These are phyloP conservation scores for Hyaloscypha finlandica DNA, from an alignment of 495 filamentous ascomycete species.

Conservation along the genomic window DNA sequence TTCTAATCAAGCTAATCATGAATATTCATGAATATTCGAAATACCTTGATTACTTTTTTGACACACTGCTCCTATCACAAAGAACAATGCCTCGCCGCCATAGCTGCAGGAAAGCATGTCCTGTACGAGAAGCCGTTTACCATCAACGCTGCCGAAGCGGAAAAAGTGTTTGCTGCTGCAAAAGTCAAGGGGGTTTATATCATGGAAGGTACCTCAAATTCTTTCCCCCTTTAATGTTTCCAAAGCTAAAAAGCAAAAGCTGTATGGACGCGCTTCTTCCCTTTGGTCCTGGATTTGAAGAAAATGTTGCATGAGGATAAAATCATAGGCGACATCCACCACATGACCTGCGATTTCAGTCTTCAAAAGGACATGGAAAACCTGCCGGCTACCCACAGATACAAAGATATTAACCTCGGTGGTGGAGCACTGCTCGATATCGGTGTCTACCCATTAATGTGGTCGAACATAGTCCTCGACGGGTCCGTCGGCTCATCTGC, in stretches of 20 bases:
- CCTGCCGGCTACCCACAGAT: conserved; percentile 19
- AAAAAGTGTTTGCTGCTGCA: conserved; percentile 43
- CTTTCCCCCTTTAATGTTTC: not conserved
- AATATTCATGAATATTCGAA: too few species aligned
- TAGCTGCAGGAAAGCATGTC: conserved; percentile 50
- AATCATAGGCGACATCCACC: conserved; percentile 61
- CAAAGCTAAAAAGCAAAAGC: conserved; percentile 33
- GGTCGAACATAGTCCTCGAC: conserved; percentile 72
- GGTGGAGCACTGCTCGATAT: conserved; percentile 71
- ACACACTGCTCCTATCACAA: conserved; percentile 45
- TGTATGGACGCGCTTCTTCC: conserved; percentile 78
- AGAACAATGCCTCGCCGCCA: conserved; percentile 43
- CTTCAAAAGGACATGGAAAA: conserved; percentile 27
- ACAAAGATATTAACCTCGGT: conserved; percentile 62
- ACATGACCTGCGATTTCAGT: conserved; percentile 60
- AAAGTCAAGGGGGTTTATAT: conserved; percentile 44
- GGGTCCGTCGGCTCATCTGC: conserved; percentile 14
- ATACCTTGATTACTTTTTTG: too few species aligned
- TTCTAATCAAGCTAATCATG: too few species aligned
- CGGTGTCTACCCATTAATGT: conserved; percentile 73
- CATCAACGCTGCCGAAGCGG: conserved; percentile 39
- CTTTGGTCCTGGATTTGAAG: conserved; percentile 59
- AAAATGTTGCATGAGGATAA: conserved; percentile 56
- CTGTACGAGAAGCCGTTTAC: conserved; percentile 49
- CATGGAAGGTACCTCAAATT: conserved; percentile 32